phyloP scores from a whole-genome alignment of 2,329 filamentous ascomycete species.

The Aureobasidium sp. region DNA sequence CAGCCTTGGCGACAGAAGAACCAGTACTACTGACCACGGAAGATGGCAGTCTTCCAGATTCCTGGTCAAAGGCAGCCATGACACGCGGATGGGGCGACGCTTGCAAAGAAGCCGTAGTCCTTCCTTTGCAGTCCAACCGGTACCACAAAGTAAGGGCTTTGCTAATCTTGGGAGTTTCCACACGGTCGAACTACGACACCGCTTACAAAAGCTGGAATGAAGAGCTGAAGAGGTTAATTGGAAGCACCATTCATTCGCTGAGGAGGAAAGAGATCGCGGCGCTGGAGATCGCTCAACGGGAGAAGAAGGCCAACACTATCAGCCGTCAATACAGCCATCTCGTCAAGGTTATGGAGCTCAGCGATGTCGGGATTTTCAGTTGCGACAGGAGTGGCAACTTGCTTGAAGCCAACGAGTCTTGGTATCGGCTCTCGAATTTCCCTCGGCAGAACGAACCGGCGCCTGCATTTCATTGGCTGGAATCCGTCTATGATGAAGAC shows the following conservation, averaged over 20 bases:
- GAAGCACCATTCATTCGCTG: neutral
- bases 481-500: conserved; percentile 8
- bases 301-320: conserved; percentile 14
- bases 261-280: neutral
- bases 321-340: conserved; percentile 9
- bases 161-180: neutral
- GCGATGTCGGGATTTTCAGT: conserved; percentile 17
- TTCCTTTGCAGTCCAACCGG: neutral
- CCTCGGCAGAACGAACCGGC: neutral
- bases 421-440: conserved; percentile 7
- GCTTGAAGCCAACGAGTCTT: conserved; percentile 18
- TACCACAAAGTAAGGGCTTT: conserved; percentile 4
- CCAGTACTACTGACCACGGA: neutral
- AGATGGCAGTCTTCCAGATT: neutral
- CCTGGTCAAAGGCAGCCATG: neutral
- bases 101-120: neutral
- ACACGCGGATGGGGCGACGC: neutral
- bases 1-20: neutral
- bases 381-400: conserved; percentile 15
- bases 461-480: conserved; percentile 7
- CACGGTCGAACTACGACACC: neutral
- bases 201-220: conserved; percentile 1
- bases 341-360: conserved; percentile 16
- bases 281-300: neutral
- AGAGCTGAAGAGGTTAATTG: neutral